Evolutionary conservation across 768 basidiomycete species (phyloP), one percentile per base, ranked within the genome.

Genomic region (Sporobolomyces pararoseus): DNA sequence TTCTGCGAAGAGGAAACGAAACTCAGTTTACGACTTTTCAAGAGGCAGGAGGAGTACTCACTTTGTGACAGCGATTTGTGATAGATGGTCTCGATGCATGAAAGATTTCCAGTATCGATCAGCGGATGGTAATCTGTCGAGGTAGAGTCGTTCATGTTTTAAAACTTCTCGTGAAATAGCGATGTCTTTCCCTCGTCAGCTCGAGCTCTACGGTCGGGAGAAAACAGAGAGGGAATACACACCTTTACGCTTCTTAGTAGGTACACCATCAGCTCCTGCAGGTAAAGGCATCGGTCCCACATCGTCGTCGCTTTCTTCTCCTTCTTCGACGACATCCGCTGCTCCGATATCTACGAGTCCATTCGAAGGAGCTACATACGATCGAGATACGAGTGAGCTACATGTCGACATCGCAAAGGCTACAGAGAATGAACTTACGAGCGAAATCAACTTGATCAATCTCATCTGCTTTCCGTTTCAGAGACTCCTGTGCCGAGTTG

Each of bases 101-200:
- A 97, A 97, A 68, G 90, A 93, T 82, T 94, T 93, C 82, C 87
- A 88, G 81, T 99, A 99, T 74, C 96, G 87, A 80, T 97, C 91
- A 62, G 91, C 85, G 75, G 86, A 86, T 2, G 96, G 96, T 25
- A 99, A 82, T 80, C 95, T 91, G 46, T 92, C 91, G 52, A 99
- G 84, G 81, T 90, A 98, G 23, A 97, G 83, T 74, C 86, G 85
- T 82, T 98, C 96, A 79, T 97, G 93, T 0, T 89, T 92, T 10
- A 98, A 84, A 50, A 95, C 93, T 97, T 17, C 6, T 50, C 1
- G 59, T n/a, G n/a, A n/a, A 23, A n/a, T 44, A 7, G 32, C 46
- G 46, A 47, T n/a, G n/a, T n/a, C n/a, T n/a, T n/a, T n/a, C n/a
- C n/a, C 39, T 42, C 39, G 39, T 47, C 46, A 47, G 46, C 46